These are phyloP conservation scores for Sanghuangporus sanghuang DNA, from an alignment of 1,284 basidiomycete genomes.

Conservation along the genomic window DNA sequence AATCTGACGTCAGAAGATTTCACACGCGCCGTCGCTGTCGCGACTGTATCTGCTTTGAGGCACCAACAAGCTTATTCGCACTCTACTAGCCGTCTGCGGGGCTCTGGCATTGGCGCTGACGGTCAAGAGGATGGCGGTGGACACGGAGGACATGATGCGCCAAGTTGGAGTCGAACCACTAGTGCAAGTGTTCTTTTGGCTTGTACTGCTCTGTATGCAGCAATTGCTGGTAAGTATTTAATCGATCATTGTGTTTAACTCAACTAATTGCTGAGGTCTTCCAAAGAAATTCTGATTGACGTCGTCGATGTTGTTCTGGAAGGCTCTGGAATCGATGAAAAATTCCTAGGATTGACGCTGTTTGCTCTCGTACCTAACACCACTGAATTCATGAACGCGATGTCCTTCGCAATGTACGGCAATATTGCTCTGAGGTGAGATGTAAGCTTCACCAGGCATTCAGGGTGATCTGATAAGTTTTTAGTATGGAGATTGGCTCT, in stretches of 20 bases:
- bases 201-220: conserved; percentile 92
- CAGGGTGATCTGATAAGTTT: conserved; percentile 6
- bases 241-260: neutral
- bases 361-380: conserved; percentile 99
- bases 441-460: neutral
- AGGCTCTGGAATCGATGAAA: conserved; percentile 94
- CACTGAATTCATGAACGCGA: conserved; percentile 99
- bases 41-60: conserved; percentile 80
- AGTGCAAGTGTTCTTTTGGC: conserved; percentile 83
- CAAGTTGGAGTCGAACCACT: conserved; percentile 86
- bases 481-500: conserved; percentile 98
- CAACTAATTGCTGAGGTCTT: neutral
- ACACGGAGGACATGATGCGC: conserved; percentile 89
- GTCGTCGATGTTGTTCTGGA: conserved; percentile 94
- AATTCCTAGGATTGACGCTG: conserved; percentile 94
- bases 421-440: conserved; percentile 93
- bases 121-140: conserved; percentile 44
- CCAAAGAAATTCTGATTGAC: conserved; percentile 84
- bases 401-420: conserved; percentile 96
- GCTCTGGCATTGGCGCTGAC: conserved; percentile 27
- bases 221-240: conserved; percentile 75
- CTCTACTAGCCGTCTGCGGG: conserved; percentile 39
- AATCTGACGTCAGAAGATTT: conserved; percentile 83
- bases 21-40: conserved; percentile 84
- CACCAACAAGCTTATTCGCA: conserved; percentile 61